Conservation (phyloP, 2,329 filamentous ascomycete genomes). For the Xylaria sp. region DNA sequence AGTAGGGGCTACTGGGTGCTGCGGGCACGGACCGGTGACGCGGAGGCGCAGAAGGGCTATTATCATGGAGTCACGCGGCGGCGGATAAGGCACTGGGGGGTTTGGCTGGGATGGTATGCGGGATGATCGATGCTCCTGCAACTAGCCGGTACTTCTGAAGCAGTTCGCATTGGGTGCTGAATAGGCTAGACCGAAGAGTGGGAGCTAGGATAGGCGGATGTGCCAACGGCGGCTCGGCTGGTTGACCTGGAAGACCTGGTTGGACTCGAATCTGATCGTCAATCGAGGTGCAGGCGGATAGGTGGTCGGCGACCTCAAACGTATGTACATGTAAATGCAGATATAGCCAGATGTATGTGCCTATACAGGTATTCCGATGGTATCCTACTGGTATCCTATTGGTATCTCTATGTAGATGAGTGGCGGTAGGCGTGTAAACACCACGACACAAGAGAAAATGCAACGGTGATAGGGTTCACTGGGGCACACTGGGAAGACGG, state of each 20-base stretch:
- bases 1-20: conserved; percentile 38
- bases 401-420: conserved; percentile 16
- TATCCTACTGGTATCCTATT: conserved; percentile 22
- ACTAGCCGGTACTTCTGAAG: conserved; percentile 50
- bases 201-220: conserved; percentile 31
- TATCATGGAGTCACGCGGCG: conserved; percentile 51
- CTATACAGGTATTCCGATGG: conserved; percentile 27
- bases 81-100: conserved; percentile 52
- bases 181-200: conserved; percentile 36
- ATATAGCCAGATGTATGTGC: conserved; percentile 27
- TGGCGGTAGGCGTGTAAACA: conserved; percentile 26
- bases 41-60: conserved; percentile 43
- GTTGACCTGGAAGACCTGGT: conserved; percentile 40
- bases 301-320: conserved; percentile 39
- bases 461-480: conserved; percentile 29
- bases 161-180: conserved; percentile 50
- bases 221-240: conserved; percentile 46
- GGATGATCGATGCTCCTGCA: conserved; percentile 52
- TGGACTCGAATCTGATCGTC: conserved; percentile 34
- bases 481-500: conserved; percentile 29
- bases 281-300: conserved; percentile 36
- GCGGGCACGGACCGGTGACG: conserved; percentile 44
- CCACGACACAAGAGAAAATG: conserved; percentile 30
- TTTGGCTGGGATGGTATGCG: conserved; percentile 50
- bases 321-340: conserved; percentile 37